These are phyloP conservation scores for Chrysanthemum lavandulifolium DNA, from an alignment of 129 eudicot species.

Conservation along the genomic window DNA sequence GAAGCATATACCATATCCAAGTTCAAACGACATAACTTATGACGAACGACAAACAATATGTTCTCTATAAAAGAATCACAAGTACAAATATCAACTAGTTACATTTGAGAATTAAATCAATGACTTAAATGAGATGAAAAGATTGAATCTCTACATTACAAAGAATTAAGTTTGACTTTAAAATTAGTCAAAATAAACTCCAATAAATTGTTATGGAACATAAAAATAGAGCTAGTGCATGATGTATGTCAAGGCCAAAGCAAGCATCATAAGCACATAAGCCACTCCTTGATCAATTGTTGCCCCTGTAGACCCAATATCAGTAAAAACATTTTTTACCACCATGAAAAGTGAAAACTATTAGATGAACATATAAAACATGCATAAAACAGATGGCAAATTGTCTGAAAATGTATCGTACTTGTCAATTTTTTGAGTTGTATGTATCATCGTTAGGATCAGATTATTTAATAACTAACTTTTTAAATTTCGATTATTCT, in stretches of 20 bases:
- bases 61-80: neutral
- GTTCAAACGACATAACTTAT: too few relatives aligned
- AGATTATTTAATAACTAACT: too few relatives aligned
- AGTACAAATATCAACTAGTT: neutral
- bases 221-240: conserved; percentile 22
- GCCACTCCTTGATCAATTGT: conserved; percentile 45
- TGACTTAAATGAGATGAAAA: neutral
- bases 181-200: conserved; percentile 12
- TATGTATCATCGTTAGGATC: too few relatives aligned
- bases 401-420: too few relatives aligned
- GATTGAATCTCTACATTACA: conserved; percentile 22
- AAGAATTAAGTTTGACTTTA: conserved; percentile 28
- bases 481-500: too few relatives aligned
- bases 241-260: conserved; percentile 45
- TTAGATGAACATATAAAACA: neutral
- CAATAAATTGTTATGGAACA: conserved; percentile 18
- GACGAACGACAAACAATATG: neutral
- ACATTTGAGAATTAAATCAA: conserved; percentile 12
- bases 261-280: conserved; percentile 41
- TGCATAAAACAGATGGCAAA: too few relatives aligned
- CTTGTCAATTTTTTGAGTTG: too few relatives aligned
- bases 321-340: neutral
- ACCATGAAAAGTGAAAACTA: neutral
- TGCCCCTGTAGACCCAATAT: conserved; percentile 24
- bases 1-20: too few relatives aligned